These are phyloP conservation scores for Fragilaria crotonensis DNA, from an alignment of 108 stramenopile species.

Conservation along the genomic window DNA sequence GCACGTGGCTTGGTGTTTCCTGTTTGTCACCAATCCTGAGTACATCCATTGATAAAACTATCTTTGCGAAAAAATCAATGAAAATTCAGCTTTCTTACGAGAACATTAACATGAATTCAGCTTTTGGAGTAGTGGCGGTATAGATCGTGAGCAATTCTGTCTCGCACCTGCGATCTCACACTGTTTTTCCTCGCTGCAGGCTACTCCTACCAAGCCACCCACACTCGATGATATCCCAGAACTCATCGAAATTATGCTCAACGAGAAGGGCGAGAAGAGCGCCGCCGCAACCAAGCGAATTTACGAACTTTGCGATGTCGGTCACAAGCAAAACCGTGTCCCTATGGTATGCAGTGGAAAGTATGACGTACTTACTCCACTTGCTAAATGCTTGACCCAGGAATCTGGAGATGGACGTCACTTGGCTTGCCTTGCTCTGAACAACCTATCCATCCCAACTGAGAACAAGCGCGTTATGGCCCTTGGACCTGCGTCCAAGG, in stretches of 20 bases:
- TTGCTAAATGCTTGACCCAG: slow-evolving; percentile 83
- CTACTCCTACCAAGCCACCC: slow-evolving; percentile 63
- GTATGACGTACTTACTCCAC: slow-evolving; percentile 81
- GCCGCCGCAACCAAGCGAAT: slow-evolving; percentile 86
- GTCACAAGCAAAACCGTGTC: slow-evolving; percentile 91
- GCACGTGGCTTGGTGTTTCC: not conserved
- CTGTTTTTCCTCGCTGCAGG: not conserved
- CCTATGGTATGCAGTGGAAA: slow-evolving; percentile 89
- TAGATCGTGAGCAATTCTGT: too few relatives aligned
- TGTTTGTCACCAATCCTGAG: not conserved
- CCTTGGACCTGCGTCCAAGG: slow-evolving; percentile 73
- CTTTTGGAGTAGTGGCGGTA: too few relatives aligned
- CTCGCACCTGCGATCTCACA: too few relatives aligned
- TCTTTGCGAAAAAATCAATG: too few relatives aligned
- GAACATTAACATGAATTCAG: too few relatives aligned
- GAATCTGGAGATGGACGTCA: slow-evolving; percentile 86
- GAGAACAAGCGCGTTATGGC: slow-evolving; percentile 93
- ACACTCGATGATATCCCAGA: slow-evolving; percentile 87
- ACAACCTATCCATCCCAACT: slow-evolving; percentile 89
- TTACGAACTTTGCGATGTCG: slow-evolving; percentile 88
- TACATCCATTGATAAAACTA: too few relatives aligned
- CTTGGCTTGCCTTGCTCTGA: slow-evolving; percentile 82
- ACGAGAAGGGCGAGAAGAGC: slow-evolving; percentile 76
- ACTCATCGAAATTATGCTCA: slow-evolving; percentile 77
- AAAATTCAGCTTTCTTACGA: too few relatives aligned